Evolutionary conservation across 2,329 filamentous ascomycete genomes (phyloP).

Genomic region (Colletotrichum gigasporum): DNA sequence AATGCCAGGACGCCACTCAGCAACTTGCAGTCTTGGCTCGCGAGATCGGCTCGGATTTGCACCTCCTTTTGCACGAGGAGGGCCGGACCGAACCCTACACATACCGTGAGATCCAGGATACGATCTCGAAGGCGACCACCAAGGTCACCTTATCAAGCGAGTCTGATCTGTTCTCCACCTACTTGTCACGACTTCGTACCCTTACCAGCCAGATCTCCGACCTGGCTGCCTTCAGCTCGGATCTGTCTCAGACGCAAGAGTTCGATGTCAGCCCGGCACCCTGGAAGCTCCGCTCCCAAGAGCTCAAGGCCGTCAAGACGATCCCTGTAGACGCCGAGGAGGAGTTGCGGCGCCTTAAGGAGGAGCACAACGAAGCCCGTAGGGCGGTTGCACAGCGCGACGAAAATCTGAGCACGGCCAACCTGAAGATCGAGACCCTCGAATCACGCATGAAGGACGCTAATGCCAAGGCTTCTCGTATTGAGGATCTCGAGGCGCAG

Average conservation of each 20-base stretch:
- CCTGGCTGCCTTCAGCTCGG: conserved; percentile 74
- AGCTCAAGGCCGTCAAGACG: conserved; percentile 83
- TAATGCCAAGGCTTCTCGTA: conserved; percentile 77
- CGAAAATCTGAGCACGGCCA: conserved; percentile 83
- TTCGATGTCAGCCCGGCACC: conserved; percentile 81
- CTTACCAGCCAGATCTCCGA: conserved; percentile 74
- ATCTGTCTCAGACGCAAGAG: conserved; percentile 78
- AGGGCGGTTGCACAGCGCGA: conserved; percentile 78
- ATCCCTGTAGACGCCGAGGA: conserved; percentile 85
- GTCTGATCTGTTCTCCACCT: conserved; percentile 75
- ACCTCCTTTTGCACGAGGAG: conserved; percentile 75
- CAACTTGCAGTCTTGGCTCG: conserved; percentile 74
- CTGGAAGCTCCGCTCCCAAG: conserved; percentile 84
- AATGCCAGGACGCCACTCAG: conserved; percentile 71
- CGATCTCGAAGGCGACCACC: conserved; percentile 66
- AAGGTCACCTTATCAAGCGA: conserved; percentile 65
- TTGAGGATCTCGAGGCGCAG: conserved; percentile 70
- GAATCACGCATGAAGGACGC: conserved; percentile 89
- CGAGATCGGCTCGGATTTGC: conserved; percentile 72
- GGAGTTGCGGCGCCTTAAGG: conserved; percentile 81
- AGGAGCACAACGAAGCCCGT: conserved; percentile 81
- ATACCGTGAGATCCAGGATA: conserved; percentile 71
- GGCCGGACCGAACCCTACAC: conserved; percentile 74
- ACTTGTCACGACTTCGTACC: conserved; percentile 72
- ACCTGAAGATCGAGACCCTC: conserved; percentile 93